These are phyloP conservation scores for Bimuria novae-zelandiae DNA, from an alignment of 2,329 filamentous ascomycete genomes.

Conservation along the genomic window DNA sequence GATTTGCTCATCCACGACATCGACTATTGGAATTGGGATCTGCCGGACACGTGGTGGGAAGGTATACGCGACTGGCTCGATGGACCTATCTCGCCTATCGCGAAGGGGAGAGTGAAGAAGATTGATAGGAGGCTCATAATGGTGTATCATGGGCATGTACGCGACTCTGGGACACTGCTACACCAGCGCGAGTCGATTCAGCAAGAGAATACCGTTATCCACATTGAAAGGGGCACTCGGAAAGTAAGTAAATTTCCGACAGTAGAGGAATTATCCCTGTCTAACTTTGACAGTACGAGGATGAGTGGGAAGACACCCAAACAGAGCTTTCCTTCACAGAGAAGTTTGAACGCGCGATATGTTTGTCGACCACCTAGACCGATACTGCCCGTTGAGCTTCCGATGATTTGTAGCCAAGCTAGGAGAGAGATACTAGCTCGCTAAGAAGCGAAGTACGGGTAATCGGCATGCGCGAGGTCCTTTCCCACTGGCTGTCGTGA, in stretches of 20 bases:
- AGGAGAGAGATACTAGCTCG: too few relatives aligned
- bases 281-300: background rate
- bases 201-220: background rate
- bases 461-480: too few relatives aligned
- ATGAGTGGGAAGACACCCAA: background rate
- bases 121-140: constrained; percentile 24
- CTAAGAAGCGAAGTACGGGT: too few relatives aligned
- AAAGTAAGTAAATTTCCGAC: constrained; percentile 5
- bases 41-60: constrained; percentile 32
- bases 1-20: constrained; percentile 27
- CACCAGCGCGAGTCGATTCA: constrained; percentile 29
- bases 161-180: constrained; percentile 20
- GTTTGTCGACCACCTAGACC: background rate
- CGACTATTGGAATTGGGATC: constrained; percentile 30
- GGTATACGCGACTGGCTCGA: constrained; percentile 34
- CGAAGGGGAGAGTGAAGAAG: constrained; percentile 16
- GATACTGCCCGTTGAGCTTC: too few relatives aligned
- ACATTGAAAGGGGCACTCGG: constrained; percentile 5
- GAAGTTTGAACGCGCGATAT: background rate
- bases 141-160: constrained; percentile 12
- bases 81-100: constrained; percentile 14
- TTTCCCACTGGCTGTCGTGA: too few relatives aligned
- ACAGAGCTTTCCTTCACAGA: background rate
- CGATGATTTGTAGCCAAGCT: too few relatives aligned
- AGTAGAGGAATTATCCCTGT: background rate